Percentiles rank a stretch among this genome's conserved stretches.
Evolutionary conservation across 2,329 filamentous ascomycete genomes (phyloP).

Genomic region (Endoconidiophora polonica): DNA sequence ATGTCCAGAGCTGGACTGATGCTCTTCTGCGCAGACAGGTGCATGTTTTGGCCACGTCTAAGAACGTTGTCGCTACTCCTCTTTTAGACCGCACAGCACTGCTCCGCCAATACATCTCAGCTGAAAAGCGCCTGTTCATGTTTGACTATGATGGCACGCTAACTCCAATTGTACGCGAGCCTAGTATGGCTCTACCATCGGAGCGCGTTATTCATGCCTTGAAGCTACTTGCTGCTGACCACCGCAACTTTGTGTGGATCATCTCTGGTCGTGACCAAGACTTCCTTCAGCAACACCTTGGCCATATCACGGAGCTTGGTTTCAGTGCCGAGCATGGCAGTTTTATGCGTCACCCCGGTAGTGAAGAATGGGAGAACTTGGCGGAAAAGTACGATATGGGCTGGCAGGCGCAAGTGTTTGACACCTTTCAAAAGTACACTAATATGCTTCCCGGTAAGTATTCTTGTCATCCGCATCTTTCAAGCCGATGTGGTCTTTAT

Average conservation of each 20-base stretch:
- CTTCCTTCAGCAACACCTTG: slow-evolving; percentile 80
- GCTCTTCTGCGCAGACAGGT: slow-evolving; percentile 65
- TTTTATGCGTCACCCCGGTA: slow-evolving; percentile 71
- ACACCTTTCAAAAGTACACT: slow-evolving; percentile 75
- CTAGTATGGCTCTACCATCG: slow-evolving; percentile 74
- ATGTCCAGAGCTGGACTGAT: slow-evolving; percentile 71
- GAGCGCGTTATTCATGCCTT: slow-evolving; percentile 67
- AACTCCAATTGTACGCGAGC: slow-evolving; percentile 87
- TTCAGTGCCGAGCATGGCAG: slow-evolving; percentile 94
- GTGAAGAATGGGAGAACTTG: slow-evolving; percentile 71
- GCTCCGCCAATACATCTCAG: slow-evolving; percentile 55
- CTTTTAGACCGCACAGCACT: slow-evolving; percentile 60
- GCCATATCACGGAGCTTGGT: slow-evolving; percentile 78
- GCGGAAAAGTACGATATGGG: slow-evolving; percentile 77
- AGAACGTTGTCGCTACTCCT: slow-evolving; percentile 61
- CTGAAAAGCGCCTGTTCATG: slow-evolving; percentile 79
- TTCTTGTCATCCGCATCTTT: not conserved
- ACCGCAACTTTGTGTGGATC: slow-evolving; percentile 87
- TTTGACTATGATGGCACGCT: slow-evolving; percentile 97
- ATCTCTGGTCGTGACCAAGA: slow-evolving; percentile 88
- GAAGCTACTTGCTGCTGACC: slow-evolving; percentile 61
- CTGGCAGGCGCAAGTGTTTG: slow-evolving; percentile 76
- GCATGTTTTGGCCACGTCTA: slow-evolving; percentile 61
- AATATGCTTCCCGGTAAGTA: slow-evolving; percentile 62
- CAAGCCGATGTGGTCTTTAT: not conserved